Conservation (phyloP, 2,329 filamentous ascomycete genomes). For the Raffaelea deltoideospora region DNA sequence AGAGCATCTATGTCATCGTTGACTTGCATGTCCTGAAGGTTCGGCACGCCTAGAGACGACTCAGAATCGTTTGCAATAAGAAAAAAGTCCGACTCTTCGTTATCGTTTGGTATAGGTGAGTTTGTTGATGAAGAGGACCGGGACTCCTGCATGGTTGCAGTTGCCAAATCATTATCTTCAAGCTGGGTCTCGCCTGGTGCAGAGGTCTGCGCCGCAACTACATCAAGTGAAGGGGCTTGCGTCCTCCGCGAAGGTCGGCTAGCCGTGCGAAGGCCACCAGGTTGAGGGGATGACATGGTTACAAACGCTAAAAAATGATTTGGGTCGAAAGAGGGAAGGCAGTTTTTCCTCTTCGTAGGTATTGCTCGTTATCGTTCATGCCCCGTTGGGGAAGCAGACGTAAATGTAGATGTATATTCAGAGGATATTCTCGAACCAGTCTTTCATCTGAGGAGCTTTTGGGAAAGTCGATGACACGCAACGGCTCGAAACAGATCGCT, state of each 20-base stretch:
- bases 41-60: slow-evolving; percentile 74
- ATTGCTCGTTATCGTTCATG: too few relatives aligned
- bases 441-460: too few relatives aligned
- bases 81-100: slow-evolving; percentile 91
- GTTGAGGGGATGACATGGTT: slow-evolving; percentile 5
- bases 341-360: background rate
- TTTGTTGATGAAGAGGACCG: slow-evolving; percentile 54
- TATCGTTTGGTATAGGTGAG: slow-evolving; percentile 60
- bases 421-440: too few relatives aligned
- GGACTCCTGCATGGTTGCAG: slow-evolving; percentile 28
- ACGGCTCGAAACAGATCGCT: too few relatives aligned
- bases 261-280: background rate
- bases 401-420: too few relatives aligned
- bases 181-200: slow-evolving; percentile 11
- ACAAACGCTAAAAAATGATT: background rate
- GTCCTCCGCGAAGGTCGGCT: slow-evolving; percentile 1
- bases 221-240: slow-evolving; percentile 10
- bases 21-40: slow-evolving; percentile 59
- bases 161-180: slow-evolving; percentile 17
- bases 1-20: slow-evolving; percentile 31
- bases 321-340: background rate
- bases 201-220: slow-evolving; percentile 10
- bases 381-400: too few relatives aligned
- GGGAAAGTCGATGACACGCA: too few relatives aligned
- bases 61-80: slow-evolving; percentile 80